Base-by-base conservation (phyloP, 2,329 filamentous ascomycete species). In the Colletotrichum musae region DNA sequence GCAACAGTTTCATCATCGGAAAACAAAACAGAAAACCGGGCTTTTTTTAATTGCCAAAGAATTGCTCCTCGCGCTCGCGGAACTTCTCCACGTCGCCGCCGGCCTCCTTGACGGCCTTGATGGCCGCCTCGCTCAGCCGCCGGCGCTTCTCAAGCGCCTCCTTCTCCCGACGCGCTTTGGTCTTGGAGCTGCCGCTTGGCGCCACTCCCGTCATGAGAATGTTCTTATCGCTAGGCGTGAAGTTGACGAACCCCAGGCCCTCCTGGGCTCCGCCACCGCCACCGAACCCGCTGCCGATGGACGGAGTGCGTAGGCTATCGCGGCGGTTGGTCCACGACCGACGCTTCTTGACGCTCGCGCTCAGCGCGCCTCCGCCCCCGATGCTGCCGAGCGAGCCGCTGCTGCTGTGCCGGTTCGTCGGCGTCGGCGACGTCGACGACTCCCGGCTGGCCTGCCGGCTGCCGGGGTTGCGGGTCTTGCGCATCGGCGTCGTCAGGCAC, bases 181-280 rank as follows among this genome's bases (percentile, higher is more conserved):
- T 98, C 87, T 98, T 98, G 73, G 90, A 93, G 74, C 91, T 94
- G 10, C 96, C 96, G 72, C 92, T 95, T 1, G 95, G 95, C 53
- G 96, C 96, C 13, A 99, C 96, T 5, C 95, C 95, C 7, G 89
- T 94, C 80, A 99, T 89, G 51, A 99, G 91, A 77, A 92, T 89
- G 15, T 87, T 84, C 75, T 91, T 91, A 79, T 99, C 95, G 58
- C 87, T 85, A 0, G 94, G 91, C 1, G 95, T 98, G 81, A 93
- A 97, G 80, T 98, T 98, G 72, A 97, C 93, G 77, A 98, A 98
- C 12, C 88, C 87, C 9, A 88, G 82, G 3, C 75, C 75, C 3
- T 77, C 76, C 10, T 72, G 61, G 3, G 78, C 75, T 6, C 78
- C 32, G 4, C 32, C 32, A 12, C 32, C 73, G 53, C 76, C 73